Evolutionary conservation across 78 protist species (phyloP).

Genomic region (Salpingoeca rosetta): DNA sequence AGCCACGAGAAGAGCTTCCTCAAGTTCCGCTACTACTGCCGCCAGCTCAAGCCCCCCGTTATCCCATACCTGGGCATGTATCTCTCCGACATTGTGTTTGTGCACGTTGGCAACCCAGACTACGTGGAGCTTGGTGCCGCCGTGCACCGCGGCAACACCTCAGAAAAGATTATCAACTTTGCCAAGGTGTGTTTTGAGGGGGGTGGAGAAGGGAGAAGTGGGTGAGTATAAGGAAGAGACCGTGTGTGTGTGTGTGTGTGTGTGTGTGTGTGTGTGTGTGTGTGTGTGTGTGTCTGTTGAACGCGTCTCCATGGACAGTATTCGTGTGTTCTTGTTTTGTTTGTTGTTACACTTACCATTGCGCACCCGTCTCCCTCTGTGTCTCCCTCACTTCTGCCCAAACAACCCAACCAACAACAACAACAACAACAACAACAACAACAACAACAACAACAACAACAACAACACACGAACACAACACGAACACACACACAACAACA

Average conservation of each 20-base stretch:
- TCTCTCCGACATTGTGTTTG: slow-evolving; percentile 17
- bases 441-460: no score
- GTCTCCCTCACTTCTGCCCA: no score
- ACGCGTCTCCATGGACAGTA: not conserved
- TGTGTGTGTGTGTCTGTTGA: not conserved
- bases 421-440: no score
- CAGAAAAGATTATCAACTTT: not conserved
- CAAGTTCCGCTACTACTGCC: not conserved
- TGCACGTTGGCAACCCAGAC: slow-evolving; percentile 18
- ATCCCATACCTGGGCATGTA: slow-evolving; percentile 22
- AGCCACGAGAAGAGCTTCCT: not conserved
- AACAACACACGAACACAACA: no score
- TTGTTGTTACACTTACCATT: no score
- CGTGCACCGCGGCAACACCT: not conserved
- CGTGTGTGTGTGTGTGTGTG: no score
- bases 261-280: no score
- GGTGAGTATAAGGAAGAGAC: no score
- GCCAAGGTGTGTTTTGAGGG: not conserved
- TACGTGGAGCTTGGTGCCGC: not conserved
- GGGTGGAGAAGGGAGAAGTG: no score
- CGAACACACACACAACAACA: no score
- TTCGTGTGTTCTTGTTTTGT: not conserved
- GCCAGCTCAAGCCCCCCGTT: not conserved
- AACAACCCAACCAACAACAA: no score
- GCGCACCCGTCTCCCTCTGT: no score